Evolutionary conservation across 306 rosid genomes (phyloP).

Genomic region (Aeschynomene evenia): DNA sequence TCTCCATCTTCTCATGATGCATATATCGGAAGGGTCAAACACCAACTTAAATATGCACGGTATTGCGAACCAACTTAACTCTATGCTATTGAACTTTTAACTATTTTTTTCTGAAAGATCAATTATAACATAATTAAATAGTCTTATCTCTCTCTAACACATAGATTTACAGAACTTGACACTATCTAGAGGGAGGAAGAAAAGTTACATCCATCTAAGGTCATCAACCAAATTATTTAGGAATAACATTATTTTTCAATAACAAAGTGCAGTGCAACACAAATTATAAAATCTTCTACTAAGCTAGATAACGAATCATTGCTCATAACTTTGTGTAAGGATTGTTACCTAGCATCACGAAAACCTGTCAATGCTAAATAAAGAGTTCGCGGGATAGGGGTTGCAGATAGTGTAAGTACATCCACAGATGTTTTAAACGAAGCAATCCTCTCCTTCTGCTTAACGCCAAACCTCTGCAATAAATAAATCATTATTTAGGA

Average conservation of each 20-base stretch:
- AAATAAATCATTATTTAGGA: slow-evolving; percentile 27
- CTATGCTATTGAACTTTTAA: slow-evolving; percentile 1
- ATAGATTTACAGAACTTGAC: not conserved
- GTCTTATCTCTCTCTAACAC: not conserved
- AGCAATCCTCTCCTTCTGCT: slow-evolving; percentile 95
- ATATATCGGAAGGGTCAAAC: slow-evolving; percentile 16
- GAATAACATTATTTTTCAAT: not conserved
- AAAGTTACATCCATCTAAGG: not conserved
- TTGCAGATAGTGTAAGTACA: slow-evolving; percentile 92
- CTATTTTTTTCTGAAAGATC: slow-evolving; percentile 17
- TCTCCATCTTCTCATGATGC: not conserved
- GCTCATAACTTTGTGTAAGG: slow-evolving; percentile 27
- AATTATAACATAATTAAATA: slow-evolving; percentile 1
- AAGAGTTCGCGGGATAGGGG: slow-evolving; percentile 94
- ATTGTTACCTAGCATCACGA: slow-evolving; percentile 91
- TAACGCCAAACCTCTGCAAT: slow-evolving; percentile 92
- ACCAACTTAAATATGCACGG: not conserved
- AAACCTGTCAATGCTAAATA: slow-evolving; percentile 96
- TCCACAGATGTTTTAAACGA: slow-evolving; percentile 91
- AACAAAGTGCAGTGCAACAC: slow-evolving; percentile 5
- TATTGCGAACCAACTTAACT: not conserved
- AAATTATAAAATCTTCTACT: not conserved
- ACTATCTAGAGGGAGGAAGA: not conserved
- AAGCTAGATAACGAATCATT: slow-evolving; percentile 1
- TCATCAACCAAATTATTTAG: slow-evolving; percentile 20